Evolutionary conservation across 805 yeast genomes (phyloP), one percentile per base, ranked within the genome.

Genomic region (Saturnispora ahearnii): DNA sequence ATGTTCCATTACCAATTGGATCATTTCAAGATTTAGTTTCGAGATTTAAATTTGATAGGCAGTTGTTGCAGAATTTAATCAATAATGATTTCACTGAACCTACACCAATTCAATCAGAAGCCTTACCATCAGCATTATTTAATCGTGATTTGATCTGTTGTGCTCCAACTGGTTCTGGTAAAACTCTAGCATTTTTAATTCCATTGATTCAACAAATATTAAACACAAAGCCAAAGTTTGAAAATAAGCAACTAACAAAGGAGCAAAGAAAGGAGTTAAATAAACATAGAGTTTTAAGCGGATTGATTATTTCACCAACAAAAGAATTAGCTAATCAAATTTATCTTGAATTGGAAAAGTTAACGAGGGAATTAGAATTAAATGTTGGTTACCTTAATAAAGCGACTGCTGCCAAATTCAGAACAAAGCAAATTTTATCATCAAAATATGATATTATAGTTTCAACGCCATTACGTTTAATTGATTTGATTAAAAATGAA

Each of bases 151-250:
- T 93, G 32, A 72, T 93, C 41, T 95, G 96, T 1, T 87, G 96
- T 73, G 97, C 98, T 0, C 98, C 98, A 44, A 93, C 99, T 1
- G 99, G 99, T 58, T 88, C 97, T 4, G 99, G 99, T 73, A 93
- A 93, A 64, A 93, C 99, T 0, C 71, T 93, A 45, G 95, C 97
- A 30, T 93, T 85, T 62, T 69, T 87, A 50, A 78, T 89, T 15
- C 99, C 99, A 4, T 59, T 91, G 58, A 66, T 93, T 21, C 93
- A 87, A 57, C 60, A 66, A 44, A 38, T 58, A 7, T 43, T 71
- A 15, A 51, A 59, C 29, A 43, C 49, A 12, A 48, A 42, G 18
- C 43, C 46, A n/a, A 33, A 22, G 11, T 41, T n/a, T 10, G 29
- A 9, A n/a, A 29, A 21, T 96, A 12, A 60, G 86, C 56, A 65